Evolutionary conservation across 2,329 filamentous ascomycete species (phyloP).

Genomic region (Aspergillus ruber): DNA sequence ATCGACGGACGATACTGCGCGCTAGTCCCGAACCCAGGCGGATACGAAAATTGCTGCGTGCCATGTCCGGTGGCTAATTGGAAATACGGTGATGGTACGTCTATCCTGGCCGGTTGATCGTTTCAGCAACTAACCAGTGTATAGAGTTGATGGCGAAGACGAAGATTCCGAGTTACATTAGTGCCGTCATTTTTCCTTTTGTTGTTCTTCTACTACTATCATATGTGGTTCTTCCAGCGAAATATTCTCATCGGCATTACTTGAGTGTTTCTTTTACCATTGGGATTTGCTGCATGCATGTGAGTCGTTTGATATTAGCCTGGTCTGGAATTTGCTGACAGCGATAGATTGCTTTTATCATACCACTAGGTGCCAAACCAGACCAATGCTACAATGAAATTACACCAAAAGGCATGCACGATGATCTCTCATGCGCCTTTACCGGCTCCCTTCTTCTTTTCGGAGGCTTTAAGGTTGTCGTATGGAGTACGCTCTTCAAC

Average conservation of each 20-base stretch:
- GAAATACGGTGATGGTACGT: constrained; percentile 54
- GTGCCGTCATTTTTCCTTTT: constrained; percentile 64
- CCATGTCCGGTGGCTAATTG: constrained; percentile 85
- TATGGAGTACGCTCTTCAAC: constrained; percentile 59
- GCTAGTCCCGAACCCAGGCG: constrained; percentile 34
- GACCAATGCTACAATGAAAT: constrained; percentile 82
- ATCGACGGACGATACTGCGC: constrained; percentile 57
- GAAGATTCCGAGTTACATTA: constrained; percentile 71
- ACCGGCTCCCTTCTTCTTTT: constrained; percentile 81
- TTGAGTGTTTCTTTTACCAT: constrained; percentile 79
- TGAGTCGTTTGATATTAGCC: constrained; percentile 39
- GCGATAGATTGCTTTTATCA: constrained; percentile 73
- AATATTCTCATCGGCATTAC: constrained; percentile 89
- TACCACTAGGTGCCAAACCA: constrained; percentile 73
- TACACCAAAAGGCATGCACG: constrained; percentile 88
- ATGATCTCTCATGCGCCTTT: constrained; percentile 72
- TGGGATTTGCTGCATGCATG: constrained; percentile 71
- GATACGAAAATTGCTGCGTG: constrained; percentile 66
- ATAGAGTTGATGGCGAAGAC: constrained; percentile 52
- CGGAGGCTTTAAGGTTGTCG: constrained; percentile 74
- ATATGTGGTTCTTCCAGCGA: constrained; percentile 72
- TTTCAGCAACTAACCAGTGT: too few relatives aligned
- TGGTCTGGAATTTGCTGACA: constrained; percentile 9
- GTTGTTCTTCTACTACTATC: constrained; percentile 72
- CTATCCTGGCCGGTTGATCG: not conserved